Base-by-base conservation (phyloP, 805 yeast species). In the Nakazawaea ernobii region DNA sequence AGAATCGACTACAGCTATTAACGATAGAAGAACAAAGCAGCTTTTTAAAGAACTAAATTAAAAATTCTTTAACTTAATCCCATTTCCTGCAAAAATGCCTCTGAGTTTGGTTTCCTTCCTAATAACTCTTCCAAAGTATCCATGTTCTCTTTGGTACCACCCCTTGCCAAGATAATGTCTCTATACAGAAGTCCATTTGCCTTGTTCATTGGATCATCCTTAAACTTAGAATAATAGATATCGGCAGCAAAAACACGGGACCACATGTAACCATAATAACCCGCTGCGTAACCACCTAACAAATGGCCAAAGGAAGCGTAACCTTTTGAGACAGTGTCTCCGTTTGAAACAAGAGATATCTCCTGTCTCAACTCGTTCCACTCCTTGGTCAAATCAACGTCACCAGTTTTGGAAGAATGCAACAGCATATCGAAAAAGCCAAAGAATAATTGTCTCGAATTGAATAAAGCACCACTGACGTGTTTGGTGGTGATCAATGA, bases 211-310 rank as follows among this genome's bases (percentile, higher is more conserved):
- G 95, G 94, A 61, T 84, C 79, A 1, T 66, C 56, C 49, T 78
- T 76, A 71, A 88, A 88, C 58, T 77, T 75, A 4, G 86, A 67
- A 62, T 85, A 80, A 68, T 77, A 88, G 60, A 88, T 85, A 62
- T 88, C 96, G 6, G 87, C 77, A 1, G 95, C 94, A 69, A 82
- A 88, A 13, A 86, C 95, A 58, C 82, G 82, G 2, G 95, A 85
- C 82, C 89, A 88, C 67, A 87, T 66, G 62, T 88, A 88, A 1
- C 95, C 95, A 57, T 88, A 88, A 66, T 88, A 88, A 3, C 91
- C 90, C 9, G 91, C 81, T 46, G 86, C 92, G 62, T 88, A 88
- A 14, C 95, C 92, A 35, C 89, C 89, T 70, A 83, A 78, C 61
- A 86, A 77, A 60, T 88, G 96, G 2, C 87, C 88, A 61, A 87